Percentiles rank a stretch among this genome's conserved stretches.
phyloP scores from a whole-genome alignment of 2,329 filamentous ascomycete species.

The Penicillium sclerotigenum region DNA sequence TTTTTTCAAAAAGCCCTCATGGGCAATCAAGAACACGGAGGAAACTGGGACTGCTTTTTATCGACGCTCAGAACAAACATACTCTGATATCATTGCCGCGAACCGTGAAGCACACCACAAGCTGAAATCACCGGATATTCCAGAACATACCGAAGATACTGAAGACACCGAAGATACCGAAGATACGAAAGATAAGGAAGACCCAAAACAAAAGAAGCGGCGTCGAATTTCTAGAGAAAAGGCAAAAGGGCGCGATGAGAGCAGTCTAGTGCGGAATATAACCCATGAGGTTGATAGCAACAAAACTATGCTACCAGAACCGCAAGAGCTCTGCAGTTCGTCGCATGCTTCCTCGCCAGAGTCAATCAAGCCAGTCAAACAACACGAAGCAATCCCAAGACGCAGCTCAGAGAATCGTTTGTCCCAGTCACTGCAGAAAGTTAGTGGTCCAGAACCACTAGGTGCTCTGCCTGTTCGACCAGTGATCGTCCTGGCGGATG shows the following conservation, averaged over 20 bases:
- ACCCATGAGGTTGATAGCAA: not conserved
- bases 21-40: constrained; percentile 44
- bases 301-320: not conserved
- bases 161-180: not conserved
- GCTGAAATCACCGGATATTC: constrained; percentile 9
- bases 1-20: constrained; percentile 56
- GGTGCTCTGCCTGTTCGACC: not conserved
- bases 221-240: constrained; percentile 24
- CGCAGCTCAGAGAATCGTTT: not conserved
- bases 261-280: too few species aligned
- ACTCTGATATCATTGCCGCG: constrained; percentile 45
- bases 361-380: not conserved
- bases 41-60: constrained; percentile 46
- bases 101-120: constrained; percentile 38
- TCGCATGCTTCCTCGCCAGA: not conserved
- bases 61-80: constrained; percentile 48
- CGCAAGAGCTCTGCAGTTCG: not conserved
- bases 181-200: not conserved
- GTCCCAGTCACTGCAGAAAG: not conserved
- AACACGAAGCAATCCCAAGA: not conserved
- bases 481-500: not conserved
- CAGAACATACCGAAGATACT: not conserved
- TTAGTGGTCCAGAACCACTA: not conserved
- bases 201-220: constrained; percentile 22
- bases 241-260: constrained; percentile 1